Evolutionary conservation across 2,329 filamentous ascomycete species (phyloP).

Genomic region (Didymella pomorum): DNA sequence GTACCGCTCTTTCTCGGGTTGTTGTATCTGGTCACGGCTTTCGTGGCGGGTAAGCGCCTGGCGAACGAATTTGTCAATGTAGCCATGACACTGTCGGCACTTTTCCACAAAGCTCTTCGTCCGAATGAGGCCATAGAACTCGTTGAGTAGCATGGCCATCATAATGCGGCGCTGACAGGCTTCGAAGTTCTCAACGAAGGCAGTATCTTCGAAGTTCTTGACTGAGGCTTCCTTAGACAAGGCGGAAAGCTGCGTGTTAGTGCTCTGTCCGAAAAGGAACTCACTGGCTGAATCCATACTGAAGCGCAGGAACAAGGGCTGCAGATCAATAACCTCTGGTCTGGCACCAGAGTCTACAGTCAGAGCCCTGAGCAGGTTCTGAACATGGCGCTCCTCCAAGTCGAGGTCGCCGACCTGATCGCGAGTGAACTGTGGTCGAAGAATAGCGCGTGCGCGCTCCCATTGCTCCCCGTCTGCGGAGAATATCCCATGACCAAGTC

Average conservation of each 20-base stretch:
- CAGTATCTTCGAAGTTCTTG: constrained; percentile 4
- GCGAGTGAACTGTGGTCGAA: constrained; percentile 50
- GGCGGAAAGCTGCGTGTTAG: constrained; percentile 11
- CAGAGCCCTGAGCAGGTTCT: constrained; percentile 19
- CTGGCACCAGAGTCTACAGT: not conserved
- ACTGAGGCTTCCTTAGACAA: not conserved
- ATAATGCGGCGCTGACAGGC: constrained; percentile 3
- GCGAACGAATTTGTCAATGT: constrained; percentile 42
- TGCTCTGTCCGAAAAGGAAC: constrained; percentile 43
- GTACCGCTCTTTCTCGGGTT: not conserved
- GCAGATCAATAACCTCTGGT: constrained; percentile 23
- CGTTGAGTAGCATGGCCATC: constrained; percentile 7
- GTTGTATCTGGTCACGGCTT: not conserved
- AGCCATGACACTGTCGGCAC: not conserved
- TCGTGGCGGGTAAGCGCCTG: constrained; percentile 23
- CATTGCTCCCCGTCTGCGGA: constrained; percentile 47
- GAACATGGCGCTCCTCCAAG: constrained; percentile 46
- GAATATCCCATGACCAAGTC: constrained; percentile 26
- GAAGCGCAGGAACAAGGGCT: constrained; percentile 48
- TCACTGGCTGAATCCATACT: constrained; percentile 47
- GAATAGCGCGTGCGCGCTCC: constrained; percentile 48
- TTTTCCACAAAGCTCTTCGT: constrained; percentile 5
- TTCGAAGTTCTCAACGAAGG: constrained; percentile 1
- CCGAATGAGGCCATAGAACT: constrained; percentile 1
- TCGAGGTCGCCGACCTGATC: constrained; percentile 49